Conservation (phyloP, 768 basidiomycete species). For the Dictyophora rubrovolvata region DNA sequence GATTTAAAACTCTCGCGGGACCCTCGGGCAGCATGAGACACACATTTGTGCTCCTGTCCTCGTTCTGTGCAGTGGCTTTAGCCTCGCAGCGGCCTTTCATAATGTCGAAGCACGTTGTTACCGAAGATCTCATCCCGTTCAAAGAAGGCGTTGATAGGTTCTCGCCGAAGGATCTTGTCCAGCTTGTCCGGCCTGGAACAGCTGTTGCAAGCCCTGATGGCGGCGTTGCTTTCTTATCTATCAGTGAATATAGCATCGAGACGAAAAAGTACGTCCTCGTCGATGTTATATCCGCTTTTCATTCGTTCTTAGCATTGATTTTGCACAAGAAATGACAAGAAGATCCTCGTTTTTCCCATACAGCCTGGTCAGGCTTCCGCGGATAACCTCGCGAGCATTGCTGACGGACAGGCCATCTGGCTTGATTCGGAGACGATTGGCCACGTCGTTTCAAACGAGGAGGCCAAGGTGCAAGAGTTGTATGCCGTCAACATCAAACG, state of each 20-base stretch:
- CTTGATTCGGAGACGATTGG: slow-evolving; percentile 60
- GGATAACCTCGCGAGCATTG: slow-evolving; percentile 40
- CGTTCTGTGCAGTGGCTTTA: background rate
- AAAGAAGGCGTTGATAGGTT: slow-evolving; percentile 51
- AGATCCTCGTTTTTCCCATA: slow-evolving; percentile 51
- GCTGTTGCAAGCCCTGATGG: slow-evolving; percentile 61
- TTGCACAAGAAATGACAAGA: slow-evolving; percentile 53
- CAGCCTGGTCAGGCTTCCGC: slow-evolving; percentile 38
- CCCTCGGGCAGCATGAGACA: background rate
- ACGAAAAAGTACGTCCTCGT: slow-evolving; percentile 55
- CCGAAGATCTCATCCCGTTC: slow-evolving; percentile 30
- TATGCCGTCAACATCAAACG: slow-evolving; percentile 49
- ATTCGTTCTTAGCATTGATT: background rate
- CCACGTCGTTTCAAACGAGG: slow-evolving; percentile 48
- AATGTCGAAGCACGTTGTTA: background rate
- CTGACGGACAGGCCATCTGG: slow-evolving; percentile 75
- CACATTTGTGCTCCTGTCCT: background rate
- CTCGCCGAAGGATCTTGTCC: slow-evolving; percentile 60
- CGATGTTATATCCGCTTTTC: background rate
- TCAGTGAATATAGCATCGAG: slow-evolving; percentile 60
- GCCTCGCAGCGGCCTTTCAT: background rate
- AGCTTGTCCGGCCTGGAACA: slow-evolving; percentile 54
- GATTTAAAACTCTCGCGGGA: background rate
- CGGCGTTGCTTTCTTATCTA: slow-evolving; percentile 55
- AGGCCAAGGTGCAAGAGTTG: slow-evolving; percentile 40